A percentile compares a stretch with the other conserved stretches of the same genome.
Conservation (phyloP, 352 stramenopile genomes). For the Poterioochromonas sp. region DNA sequence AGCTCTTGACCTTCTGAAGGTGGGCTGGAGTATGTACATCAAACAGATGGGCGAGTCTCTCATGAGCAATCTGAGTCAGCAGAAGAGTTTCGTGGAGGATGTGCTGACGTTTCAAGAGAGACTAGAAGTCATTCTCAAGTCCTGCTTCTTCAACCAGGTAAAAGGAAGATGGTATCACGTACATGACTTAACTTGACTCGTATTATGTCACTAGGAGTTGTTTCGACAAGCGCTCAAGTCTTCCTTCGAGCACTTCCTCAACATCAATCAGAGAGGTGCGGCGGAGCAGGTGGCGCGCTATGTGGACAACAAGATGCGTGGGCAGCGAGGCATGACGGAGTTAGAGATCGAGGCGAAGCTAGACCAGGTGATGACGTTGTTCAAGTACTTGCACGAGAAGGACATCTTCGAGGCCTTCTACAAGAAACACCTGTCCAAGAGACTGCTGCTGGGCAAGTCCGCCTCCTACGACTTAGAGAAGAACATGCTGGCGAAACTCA, state of each 20-base stretch:
- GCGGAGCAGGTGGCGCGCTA: conserved; percentile 80
- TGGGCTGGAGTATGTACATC: neutral
- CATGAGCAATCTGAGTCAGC: conserved; percentile 46
- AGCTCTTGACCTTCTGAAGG: conserved; percentile 49
- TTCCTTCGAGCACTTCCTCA: conserved; percentile 67
- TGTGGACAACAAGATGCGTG: conserved; percentile 71
- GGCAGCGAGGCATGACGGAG: conserved; percentile 48
- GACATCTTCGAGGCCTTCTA: conserved; percentile 98
- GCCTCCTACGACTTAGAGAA: conserved; percentile 88
- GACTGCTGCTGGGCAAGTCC: conserved; percentile 76
- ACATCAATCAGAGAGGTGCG: conserved; percentile 62
- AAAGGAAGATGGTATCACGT: neutral
- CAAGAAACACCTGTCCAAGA: conserved; percentile 92
- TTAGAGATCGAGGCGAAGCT: conserved; percentile 70
- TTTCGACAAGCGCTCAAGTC: conserved; percentile 68
- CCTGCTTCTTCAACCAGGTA: conserved; percentile 28
- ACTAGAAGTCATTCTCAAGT: conserved; percentile 56
- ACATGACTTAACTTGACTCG: neutral
- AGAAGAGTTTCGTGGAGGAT: conserved; percentile 76
- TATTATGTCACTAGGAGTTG: conserved; percentile 39
- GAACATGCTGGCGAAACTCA: conserved; percentile 90
- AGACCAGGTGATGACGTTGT: conserved; percentile 75
- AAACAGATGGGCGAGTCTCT: conserved; percentile 31
- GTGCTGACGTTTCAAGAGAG: conserved; percentile 69
- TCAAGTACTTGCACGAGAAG: conserved; percentile 88